Base-by-base conservation (phyloP, 495 filamentous ascomycete genomes). In the Cercophora sp. region DNA sequence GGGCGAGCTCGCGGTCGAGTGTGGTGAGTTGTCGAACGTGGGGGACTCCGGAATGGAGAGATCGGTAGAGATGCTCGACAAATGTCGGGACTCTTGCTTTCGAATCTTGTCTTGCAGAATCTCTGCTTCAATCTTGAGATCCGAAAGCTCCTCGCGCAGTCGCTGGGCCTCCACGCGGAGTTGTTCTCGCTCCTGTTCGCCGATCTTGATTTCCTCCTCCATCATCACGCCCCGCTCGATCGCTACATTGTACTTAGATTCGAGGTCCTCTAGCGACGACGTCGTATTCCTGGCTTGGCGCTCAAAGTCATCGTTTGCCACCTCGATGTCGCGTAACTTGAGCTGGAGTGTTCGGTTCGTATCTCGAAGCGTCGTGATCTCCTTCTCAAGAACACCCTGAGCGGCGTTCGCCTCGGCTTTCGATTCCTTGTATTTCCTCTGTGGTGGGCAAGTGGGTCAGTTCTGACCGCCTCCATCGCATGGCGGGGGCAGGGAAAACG, bases 271-370 rank as follows among this genome's bases (percentile, higher is more conserved):
- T 57, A 96, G 80, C 51, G 92, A 96, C 37, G 92, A 96, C 15
- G 86, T 87, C 15, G 89, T 96, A 61, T 96, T 89, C 52, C 93
- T 83, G 52, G 92, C 91, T 70, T 97, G 91, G 51, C 91, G 85
- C 70, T 98, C 93, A 65, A 90, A 96, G 66, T 98, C 93, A 78
- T 98, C 93, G 70, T 98, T 98, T 56, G 87, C 87, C 27, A 98
- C 94, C 68, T 98, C 93, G 54, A 93, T 96, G 62, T 98, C 94
- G 52, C 93, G 84, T 43, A 98, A 69, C 66, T 79, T 86, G 37
- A 96, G 74, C 61, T 91, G 85, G 40, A 96, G 65, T 18, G 86
- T 84, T 56, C 94, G 77, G 65, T 89, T 92, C 18, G 83, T 63
- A 36, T 97, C 92, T 55, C 93, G 85, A 53, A 98, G 77, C 6